Conservation (phyloP, 2,329 filamentous ascomycete species). For the Ilyonectria destructans region DNA sequence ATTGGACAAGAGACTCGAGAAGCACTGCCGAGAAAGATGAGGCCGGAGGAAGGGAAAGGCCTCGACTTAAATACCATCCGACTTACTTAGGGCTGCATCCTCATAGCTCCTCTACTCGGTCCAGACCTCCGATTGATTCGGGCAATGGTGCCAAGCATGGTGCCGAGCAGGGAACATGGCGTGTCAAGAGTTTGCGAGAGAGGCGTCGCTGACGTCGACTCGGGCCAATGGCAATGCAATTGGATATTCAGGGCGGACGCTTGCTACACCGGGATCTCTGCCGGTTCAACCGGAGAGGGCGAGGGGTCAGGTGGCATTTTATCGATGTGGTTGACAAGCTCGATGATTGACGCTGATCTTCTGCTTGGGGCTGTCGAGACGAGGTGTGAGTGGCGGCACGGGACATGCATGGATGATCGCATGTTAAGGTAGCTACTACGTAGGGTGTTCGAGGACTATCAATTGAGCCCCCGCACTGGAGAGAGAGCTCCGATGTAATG, state of each 20-base stretch:
- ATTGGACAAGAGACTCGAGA: neutral
- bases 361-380: neutral
- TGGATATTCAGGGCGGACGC: neutral
- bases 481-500: neutral
- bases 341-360: neutral
- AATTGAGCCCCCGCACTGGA: neutral
- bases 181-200: neutral
- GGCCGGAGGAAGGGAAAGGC: neutral
- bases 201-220: conserved; percentile 2
- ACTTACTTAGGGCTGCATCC: neutral
- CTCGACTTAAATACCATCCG: neutral
- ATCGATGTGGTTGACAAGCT: neutral
- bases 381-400: neutral
- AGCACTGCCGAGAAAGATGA: neutral
- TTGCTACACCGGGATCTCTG: neutral
- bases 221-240: conserved; percentile 2
- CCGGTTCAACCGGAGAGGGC: conserved; percentile 8
- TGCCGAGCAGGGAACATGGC: conserved; percentile 9
- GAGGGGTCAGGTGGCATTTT: conserved; percentile 1
- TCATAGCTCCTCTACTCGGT: neutral
- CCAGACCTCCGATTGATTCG: neutral
- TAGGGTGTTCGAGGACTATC: neutral
- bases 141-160: neutral
- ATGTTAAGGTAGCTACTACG: neutral
- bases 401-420: neutral